These are phyloP conservation scores for Didymella keratinophila DNA, from an alignment of 2,329 filamentous ascomycete species.

Conservation along the genomic window DNA sequence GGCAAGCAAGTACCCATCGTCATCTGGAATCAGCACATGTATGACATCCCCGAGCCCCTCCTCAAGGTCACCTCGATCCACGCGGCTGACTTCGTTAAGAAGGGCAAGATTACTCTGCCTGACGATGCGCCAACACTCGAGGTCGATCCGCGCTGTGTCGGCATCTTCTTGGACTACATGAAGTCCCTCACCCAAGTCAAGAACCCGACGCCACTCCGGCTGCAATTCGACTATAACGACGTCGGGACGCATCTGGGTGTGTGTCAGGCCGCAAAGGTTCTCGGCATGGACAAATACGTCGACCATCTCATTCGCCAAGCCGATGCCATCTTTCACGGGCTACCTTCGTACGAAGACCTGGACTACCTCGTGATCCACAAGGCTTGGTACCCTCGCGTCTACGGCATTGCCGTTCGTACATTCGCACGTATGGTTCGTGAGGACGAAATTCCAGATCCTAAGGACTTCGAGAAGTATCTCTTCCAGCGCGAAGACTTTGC, in stretches of 20 bases:
- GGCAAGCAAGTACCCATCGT: background rate
- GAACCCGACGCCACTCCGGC: background rate
- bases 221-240: background rate
- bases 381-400: background rate
- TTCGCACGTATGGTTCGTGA: background rate
- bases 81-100: background rate
- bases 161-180: background rate
- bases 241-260: background rate
- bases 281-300: slow-evolving; percentile 1
- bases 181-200: background rate
- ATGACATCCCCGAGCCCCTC: background rate
- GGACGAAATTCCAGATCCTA: background rate
- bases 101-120: background rate
- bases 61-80: background rate
- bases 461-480: background rate
- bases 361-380: background rate
- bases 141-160: background rate
- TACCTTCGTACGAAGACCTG: background rate
- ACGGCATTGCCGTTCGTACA: background rate
- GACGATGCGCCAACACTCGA: background rate
- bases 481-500: background rate
- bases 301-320: background rate
- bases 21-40: background rate
- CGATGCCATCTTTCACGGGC: background rate
- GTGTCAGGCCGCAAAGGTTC: background rate